Base-by-base conservation (phyloP, 768 basidiomycete genomes). In the Pisolithus sp. region DNA sequence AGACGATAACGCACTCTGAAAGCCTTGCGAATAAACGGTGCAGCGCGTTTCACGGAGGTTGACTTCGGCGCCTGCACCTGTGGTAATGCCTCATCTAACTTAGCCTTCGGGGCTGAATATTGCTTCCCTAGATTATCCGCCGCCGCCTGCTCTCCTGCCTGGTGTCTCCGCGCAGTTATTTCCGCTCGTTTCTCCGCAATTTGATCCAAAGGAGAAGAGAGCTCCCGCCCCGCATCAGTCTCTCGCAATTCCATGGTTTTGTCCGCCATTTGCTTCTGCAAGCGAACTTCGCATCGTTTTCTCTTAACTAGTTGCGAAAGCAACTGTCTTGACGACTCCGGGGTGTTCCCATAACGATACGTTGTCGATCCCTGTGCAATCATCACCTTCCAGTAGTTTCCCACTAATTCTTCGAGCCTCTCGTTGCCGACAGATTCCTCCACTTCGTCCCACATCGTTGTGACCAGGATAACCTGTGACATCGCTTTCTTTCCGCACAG, bases 381-480 rank as follows among this genome's bases (percentile, higher is more conserved):
- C 34, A 34, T 34, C 3, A 9, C 21, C 28, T 24, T 34, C 36
- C 31, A 20, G 1, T n/a, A 8, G 54, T 6, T 15, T 3, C 8
- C 21, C 24, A 1, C 13, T 7, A 62, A 57, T 28, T 62, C 51
- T 3, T 46, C 9, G 12, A 52, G 30, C 48, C 59, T 61, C 36
- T 40, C 41, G 26, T 56, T 38, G 7, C 68, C 71, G 2, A 60
- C 55, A 0, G 23, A 39, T 5, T 20, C 38, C 0, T 57, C 57
- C 15, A 68, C 57, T 38, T 61, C 61, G 26, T 45, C 43, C 43
- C 43, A 45, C 43, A 45, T 45, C 12, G 43, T 26, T 4, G 43
- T 45, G 24, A 53, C 66, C 71, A 75, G 55, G 15, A 68, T 53
- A 4, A 75, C 66, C 12, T 67, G 65, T 0, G 55, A 53, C 17